Evolutionary conservation across 768 basidiomycete species (phyloP).

Genomic region (Xerocomellus chrysenteron): DNA sequence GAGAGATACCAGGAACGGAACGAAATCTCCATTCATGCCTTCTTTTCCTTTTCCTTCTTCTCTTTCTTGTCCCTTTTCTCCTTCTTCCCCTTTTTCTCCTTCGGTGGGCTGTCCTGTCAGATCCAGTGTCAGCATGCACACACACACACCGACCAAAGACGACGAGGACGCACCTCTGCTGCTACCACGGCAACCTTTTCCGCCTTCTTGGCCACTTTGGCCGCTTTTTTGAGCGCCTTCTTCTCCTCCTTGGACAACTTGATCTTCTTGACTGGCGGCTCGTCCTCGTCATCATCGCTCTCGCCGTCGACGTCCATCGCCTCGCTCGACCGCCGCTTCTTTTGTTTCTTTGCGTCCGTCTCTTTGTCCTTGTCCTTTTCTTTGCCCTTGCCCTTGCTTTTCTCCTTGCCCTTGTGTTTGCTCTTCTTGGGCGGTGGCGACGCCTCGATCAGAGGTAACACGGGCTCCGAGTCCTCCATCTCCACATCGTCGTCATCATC

Average conservation of each 20-base stretch:
- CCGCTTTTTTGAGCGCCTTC: conserved; percentile 78
- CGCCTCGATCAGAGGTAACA: conserved; percentile 58
- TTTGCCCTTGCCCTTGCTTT: conserved; percentile 9
- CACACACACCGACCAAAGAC: neutral
- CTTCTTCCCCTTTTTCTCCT: conserved; percentile 42
- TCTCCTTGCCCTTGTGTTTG: conserved; percentile 43
- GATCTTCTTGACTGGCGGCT: conserved; percentile 61
- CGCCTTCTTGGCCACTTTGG: conserved; percentile 56
- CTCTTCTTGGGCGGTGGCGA: conserved; percentile 62
- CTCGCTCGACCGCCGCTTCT: conserved; percentile 68
- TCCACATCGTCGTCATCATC: conserved; percentile 58
- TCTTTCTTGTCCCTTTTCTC: conserved; percentile 37
- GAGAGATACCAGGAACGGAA: neutral
- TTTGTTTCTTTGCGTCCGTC: conserved; percentile 32
- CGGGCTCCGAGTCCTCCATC: conserved; percentile 43
- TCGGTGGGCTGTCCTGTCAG: conserved; percentile 33
- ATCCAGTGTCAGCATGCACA: conserved; percentile 1
- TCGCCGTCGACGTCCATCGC: conserved; percentile 64
- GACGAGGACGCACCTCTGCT: conserved; percentile 37
- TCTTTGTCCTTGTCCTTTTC: neutral
- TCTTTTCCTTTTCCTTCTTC: conserved; percentile 51
- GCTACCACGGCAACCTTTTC: conserved; percentile 34
- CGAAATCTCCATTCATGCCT: conserved; percentile 29
- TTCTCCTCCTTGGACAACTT: conserved; percentile 85
- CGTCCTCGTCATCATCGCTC: conserved; percentile 44